A percentile compares a stretch with the other conserved stretches of the same genome.
These are phyloP conservation scores for Leccinum griseonigrum DNA, from an alignment of 1,284 basidiomycete genomes.

Conservation along the genomic window DNA sequence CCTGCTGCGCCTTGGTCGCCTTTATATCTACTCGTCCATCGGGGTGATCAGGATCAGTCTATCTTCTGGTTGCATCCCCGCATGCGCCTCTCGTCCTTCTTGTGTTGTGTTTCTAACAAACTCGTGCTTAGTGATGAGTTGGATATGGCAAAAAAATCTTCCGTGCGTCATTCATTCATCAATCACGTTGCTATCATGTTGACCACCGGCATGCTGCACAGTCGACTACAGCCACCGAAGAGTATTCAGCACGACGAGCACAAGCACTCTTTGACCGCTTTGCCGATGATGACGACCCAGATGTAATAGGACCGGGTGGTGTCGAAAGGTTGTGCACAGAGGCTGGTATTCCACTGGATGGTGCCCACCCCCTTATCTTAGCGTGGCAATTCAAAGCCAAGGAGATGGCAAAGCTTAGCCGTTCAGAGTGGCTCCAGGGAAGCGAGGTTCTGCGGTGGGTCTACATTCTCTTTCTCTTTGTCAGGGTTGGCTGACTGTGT, in stretches of 20 bases:
- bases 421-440: constrained; percentile 66
- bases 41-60: constrained; percentile 20
- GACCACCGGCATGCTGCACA: constrained; percentile 3
- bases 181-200: not conserved
- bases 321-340: constrained; percentile 65
- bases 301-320: constrained; percentile 64
- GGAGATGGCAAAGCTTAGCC: constrained; percentile 68
- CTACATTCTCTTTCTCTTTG: not conserved
- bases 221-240: constrained; percentile 32
- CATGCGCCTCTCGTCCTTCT: constrained; percentile 51
- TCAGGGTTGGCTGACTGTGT: constrained; percentile 9
- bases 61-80: constrained; percentile 19
- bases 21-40: constrained; percentile 12
- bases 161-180: constrained; percentile 16
- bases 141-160: constrained; percentile 24
- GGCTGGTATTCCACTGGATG: constrained; percentile 64
- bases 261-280: constrained; percentile 60
- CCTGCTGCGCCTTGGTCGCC: constrained; percentile 10
- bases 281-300: constrained; percentile 55
- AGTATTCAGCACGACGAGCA: constrained; percentile 51
- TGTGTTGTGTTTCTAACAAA: constrained; percentile 54
- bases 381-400: constrained; percentile 68
- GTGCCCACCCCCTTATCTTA: constrained; percentile 63
- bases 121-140: constrained; percentile 46
- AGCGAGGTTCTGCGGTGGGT: constrained; percentile 56